phyloP scores from a whole-genome alignment of 306 rosid species.

The Citrullus colocynthis region DNA sequence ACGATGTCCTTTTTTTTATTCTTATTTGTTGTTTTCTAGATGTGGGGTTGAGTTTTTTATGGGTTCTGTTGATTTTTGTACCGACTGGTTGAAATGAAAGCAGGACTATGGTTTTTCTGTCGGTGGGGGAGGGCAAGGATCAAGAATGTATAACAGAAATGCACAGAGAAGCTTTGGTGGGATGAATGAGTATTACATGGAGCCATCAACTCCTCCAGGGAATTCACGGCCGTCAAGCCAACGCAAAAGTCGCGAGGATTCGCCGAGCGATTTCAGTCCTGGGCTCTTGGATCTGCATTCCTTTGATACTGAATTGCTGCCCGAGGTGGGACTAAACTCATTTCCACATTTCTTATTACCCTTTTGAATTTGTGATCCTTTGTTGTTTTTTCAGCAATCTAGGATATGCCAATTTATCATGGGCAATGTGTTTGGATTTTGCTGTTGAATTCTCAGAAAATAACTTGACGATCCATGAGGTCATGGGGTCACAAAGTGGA shows the following conservation, averaged over 20 bases:
- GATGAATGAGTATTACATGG: conserved; percentile 52
- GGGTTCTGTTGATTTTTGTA: conserved; percentile 6
- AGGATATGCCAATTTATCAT: not conserved
- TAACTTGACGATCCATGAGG: not conserved
- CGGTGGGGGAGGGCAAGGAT: conserved; percentile 57
- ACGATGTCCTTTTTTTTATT: not conserved
- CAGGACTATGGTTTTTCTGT: conserved; percentile 65
- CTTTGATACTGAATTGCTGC: conserved; percentile 79
- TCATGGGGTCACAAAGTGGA: not conserved
- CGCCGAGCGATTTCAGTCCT: conserved; percentile 75
- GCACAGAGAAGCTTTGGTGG: conserved; percentile 54
- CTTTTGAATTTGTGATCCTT: not conserved
- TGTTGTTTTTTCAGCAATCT: not conserved
- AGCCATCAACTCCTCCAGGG: conserved; percentile 73
- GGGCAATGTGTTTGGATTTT: not conserved
- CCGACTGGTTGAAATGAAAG: conserved; percentile 22
- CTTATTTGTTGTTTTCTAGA: conserved; percentile 16
- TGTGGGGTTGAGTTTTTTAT: conserved; percentile 18
- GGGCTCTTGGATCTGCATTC: conserved; percentile 97
- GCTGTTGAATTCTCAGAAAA: not conserved
- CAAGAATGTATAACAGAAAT: conserved; percentile 63
- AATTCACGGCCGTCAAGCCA: conserved; percentile 27
- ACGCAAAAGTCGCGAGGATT: conserved; percentile 58
- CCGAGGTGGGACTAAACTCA: conserved; percentile 43
- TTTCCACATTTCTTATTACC: not conserved